Conservation (phyloP, 2,329 filamentous ascomycete species). For the Whalleya microplaca region DNA sequence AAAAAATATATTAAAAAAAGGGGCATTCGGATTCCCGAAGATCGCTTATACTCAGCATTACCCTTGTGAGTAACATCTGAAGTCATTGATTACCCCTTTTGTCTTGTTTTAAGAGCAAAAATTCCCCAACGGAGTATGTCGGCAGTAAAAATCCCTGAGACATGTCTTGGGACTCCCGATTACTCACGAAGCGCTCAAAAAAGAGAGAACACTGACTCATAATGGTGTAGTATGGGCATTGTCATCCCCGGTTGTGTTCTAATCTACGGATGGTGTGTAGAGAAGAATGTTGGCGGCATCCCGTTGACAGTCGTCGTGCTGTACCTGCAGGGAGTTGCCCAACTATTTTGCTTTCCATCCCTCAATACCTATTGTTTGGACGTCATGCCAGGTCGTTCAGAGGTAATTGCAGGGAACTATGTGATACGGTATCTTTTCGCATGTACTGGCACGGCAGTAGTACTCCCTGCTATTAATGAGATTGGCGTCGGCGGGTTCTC, state of each 20-base stretch:
- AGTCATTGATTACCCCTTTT: too few relatives aligned
- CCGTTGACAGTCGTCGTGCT: conserved; percentile 70
- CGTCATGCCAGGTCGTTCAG: conserved; percentile 73
- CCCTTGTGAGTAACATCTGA: conserved; percentile 43
- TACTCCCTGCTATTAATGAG: conserved; percentile 71
- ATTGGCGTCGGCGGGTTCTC: conserved; percentile 84
- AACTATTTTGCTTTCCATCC: conserved; percentile 75
- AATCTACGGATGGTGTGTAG: conserved; percentile 60
- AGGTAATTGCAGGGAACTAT: conserved; percentile 82
- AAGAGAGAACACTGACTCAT: too few relatives aligned
- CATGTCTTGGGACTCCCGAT: too few relatives aligned
- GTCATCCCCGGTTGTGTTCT: conserved; percentile 68
- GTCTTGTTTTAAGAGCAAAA: too few relatives aligned
- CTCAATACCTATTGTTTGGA: conserved; percentile 83
- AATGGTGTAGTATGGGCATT: conserved; percentile 47
- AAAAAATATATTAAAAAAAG: conserved; percentile 45
- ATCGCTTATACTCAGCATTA: conserved; percentile 65
- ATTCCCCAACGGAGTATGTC: too few relatives aligned
- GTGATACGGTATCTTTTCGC: conserved; percentile 77
- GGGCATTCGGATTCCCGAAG: conserved; percentile 69
- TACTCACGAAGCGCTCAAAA: too few relatives aligned
- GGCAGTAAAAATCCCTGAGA: too few relatives aligned
- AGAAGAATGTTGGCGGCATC: conserved; percentile 54
- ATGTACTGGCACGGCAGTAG: conserved; percentile 70
- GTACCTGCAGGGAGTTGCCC: conserved; percentile 74